Evolutionary conservation across 345 rosid species (phyloP).

Genomic region (Passiflora organensis): DNA sequence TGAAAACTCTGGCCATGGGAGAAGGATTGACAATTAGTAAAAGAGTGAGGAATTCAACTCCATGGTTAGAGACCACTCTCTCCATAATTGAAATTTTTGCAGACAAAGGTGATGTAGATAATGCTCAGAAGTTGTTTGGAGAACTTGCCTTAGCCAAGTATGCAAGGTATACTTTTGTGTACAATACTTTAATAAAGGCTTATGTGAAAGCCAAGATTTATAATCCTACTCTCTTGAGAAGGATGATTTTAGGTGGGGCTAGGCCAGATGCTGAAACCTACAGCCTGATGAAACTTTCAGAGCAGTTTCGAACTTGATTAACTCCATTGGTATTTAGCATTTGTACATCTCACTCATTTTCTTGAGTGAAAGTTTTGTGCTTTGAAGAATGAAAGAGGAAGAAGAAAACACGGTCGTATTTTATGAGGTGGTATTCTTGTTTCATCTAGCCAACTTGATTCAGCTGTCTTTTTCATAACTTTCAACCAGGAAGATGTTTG

Average conservation of each 20-base stretch:
- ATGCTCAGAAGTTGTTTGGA: constrained; percentile 68
- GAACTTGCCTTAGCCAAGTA: constrained; percentile 65
- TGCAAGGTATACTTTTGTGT: constrained; percentile 66
- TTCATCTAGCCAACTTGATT: too few relatives aligned
- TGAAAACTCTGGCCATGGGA: constrained; percentile 63
- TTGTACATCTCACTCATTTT: not conserved
- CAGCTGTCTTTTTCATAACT: too few relatives aligned
- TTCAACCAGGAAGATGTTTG: not conserved
- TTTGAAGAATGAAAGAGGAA: not conserved
- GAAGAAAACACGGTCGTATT: not conserved
- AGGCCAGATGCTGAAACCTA: constrained; percentile 93
- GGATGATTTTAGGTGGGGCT: constrained; percentile 90
- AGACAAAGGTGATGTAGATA: constrained; percentile 62
- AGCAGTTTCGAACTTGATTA: constrained; percentile 39
- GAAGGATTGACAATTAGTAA: constrained; percentile 37
- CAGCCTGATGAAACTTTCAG: constrained; percentile 71
- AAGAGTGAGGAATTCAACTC: constrained; percentile 57
- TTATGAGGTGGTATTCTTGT: not conserved
- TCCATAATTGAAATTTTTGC: constrained; percentile 67
- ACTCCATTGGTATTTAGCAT: not conserved
- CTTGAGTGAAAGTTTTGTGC: not conserved
- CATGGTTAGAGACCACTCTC: constrained; percentile 85
- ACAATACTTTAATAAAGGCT: constrained; percentile 69
- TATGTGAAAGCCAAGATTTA: constrained; percentile 68
- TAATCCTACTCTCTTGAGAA: constrained; percentile 67